These are phyloP conservation scores for Fusarium scirpi DNA, from an alignment of 2,329 filamentous ascomycete species.

Conservation along the genomic window DNA sequence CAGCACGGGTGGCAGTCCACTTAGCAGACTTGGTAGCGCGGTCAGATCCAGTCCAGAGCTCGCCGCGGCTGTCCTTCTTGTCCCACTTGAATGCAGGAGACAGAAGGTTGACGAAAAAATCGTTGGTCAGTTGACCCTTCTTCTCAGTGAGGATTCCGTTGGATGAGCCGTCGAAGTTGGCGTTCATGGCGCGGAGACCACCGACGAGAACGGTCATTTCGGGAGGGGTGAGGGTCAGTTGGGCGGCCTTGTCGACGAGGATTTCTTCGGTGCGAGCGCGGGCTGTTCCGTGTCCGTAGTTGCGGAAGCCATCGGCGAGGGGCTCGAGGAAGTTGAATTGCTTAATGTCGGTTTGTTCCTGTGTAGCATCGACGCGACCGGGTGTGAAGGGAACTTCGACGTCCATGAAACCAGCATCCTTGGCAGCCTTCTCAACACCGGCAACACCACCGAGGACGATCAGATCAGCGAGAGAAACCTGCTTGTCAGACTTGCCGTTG, in stretches of 20 bases:
- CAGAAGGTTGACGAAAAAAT: conserved; percentile 85
- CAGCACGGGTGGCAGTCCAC: conserved; percentile 76
- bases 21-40: conserved; percentile 74
- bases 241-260: conserved; percentile 77
- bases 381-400: conserved; percentile 77
- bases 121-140: conserved; percentile 78
- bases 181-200: conserved; percentile 75
- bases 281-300: conserved; percentile 73
- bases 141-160: conserved; percentile 76
- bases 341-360: conserved; percentile 76
- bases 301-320: conserved; percentile 80
- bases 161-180: conserved; percentile 77
- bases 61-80: conserved; percentile 58
- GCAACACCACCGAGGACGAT: conserved; percentile 80
- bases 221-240: conserved; percentile 76
- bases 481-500: conserved; percentile 69
- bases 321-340: conserved; percentile 77
- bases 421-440: conserved; percentile 77
- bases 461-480: conserved; percentile 81
- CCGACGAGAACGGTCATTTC: conserved; percentile 79
- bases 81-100: conserved; percentile 74
- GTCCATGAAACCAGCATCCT: conserved; percentile 56
- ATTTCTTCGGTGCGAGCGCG: conserved; percentile 75
- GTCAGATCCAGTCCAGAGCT: conserved; percentile 73
- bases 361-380: conserved; percentile 77